These are phyloP conservation scores for Prunus davidiana DNA, from an alignment of 306 rosid species.

Conservation along the genomic window DNA sequence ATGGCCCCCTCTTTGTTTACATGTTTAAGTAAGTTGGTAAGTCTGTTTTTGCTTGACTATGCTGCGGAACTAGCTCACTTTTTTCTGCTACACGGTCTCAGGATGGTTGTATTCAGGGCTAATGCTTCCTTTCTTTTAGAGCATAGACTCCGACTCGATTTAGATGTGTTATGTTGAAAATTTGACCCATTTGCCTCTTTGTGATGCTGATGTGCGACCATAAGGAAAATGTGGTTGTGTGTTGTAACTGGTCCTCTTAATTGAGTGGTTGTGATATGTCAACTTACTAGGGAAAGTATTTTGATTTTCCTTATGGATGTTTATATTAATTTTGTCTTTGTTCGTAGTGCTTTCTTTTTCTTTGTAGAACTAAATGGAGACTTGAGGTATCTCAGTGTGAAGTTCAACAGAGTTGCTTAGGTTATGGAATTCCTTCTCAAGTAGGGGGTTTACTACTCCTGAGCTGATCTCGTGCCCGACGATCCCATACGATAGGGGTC, in stretches of 20 bases:
- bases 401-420: not conserved
- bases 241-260: not conserved
- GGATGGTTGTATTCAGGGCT: slow-evolving; percentile 31
- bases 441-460: not conserved
- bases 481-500: not conserved
- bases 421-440: not conserved
- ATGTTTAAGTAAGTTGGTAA: slow-evolving; percentile 6
- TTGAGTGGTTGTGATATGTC: not conserved
- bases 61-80: slow-evolving; percentile 16
- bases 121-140: slow-evolving; percentile 4
- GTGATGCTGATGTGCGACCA: slow-evolving; percentile 13
- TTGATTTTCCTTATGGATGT: slow-evolving; percentile 6
- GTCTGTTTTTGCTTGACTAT: slow-evolving; percentile 20
- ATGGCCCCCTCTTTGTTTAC: not conserved
- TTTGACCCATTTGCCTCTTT: slow-evolving; percentile 12
- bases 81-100: slow-evolving; percentile 1
- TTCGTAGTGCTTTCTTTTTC: not conserved
- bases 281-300: not conserved
- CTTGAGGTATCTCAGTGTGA: not conserved
- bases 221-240: not conserved
- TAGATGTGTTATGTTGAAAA: slow-evolving; percentile 9
- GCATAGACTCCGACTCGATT: slow-evolving; percentile 14
- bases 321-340: not conserved
- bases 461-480: not conserved
- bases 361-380: not conserved